Percentiles rank a stretch among this genome's conserved stretches.
Evolutionary conservation across 306 rosid genomes (phyloP).

Genomic region (Mimosa bimucronata): DNA sequence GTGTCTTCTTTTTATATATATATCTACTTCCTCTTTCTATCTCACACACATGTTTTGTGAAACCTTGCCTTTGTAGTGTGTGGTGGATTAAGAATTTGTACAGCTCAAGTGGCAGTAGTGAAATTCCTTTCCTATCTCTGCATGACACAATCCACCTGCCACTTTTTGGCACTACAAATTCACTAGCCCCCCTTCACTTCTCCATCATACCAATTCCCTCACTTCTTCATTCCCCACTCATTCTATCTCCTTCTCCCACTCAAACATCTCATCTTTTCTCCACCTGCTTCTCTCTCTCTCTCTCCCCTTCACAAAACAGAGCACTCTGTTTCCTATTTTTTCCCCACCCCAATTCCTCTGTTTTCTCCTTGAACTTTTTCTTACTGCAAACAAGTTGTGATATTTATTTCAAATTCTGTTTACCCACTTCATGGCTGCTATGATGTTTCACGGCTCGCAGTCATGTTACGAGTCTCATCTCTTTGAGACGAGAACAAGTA

Average conservation of each 20-base stretch:
- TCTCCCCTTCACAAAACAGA: neutral
- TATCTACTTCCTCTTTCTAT: neutral
- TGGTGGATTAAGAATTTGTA: slow-evolving; percentile 50
- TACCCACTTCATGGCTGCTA: slow-evolving; percentile 66
- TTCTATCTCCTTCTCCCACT: neutral
- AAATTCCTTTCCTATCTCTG: slow-evolving; percentile 26
- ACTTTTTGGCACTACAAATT: slow-evolving; percentile 84
- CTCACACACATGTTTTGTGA: neutral
- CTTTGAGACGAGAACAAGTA: slow-evolving; percentile 61
- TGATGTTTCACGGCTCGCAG: slow-evolving; percentile 62
- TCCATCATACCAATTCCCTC: slow-evolving; percentile 45
- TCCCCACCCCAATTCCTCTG: neutral
- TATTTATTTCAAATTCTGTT: neutral
- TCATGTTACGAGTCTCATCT: slow-evolving; percentile 63
- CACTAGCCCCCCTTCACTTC: slow-evolving; percentile 44
- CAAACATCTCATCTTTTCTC: slow-evolving; percentile 7
- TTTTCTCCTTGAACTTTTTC: neutral
- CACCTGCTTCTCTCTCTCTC: neutral
- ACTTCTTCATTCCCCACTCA: neutral
- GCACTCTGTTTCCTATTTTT: slow-evolving; percentile 33
- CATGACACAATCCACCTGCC: slow-evolving; percentile 25
- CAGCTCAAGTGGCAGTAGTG: slow-evolving; percentile 56
- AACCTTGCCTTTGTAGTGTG: slow-evolving; percentile 23
- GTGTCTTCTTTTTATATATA: slow-evolving; percentile 7
- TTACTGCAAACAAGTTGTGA: neutral